Percentiles rank a stretch among this genome's conserved stretches.
These are phyloP conservation scores for Penicillium canescens DNA, from an alignment of 495 filamentous ascomycete species.

Conservation along the genomic window DNA sequence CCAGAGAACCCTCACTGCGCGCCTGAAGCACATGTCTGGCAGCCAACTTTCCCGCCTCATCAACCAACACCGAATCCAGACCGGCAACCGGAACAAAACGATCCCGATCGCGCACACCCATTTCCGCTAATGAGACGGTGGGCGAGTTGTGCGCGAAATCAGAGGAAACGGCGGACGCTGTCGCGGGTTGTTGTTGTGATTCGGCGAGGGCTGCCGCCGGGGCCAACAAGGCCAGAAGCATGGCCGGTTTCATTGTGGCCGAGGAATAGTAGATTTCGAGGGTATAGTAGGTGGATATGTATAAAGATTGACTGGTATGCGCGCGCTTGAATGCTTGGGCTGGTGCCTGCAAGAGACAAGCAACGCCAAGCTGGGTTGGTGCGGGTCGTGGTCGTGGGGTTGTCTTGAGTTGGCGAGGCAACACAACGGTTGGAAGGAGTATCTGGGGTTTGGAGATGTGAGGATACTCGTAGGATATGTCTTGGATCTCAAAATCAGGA, in stretches of 20 bases:
- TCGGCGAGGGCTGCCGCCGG: constrained; percentile 35
- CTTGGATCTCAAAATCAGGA: not conserved
- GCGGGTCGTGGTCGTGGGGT: constrained; percentile 16
- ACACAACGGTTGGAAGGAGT: constrained; percentile 8
- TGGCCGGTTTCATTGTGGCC: constrained; percentile 34
- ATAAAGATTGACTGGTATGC: not conserved
- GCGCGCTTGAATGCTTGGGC: not conserved
- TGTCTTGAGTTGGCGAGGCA: constrained; percentile 29
- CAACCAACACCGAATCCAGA: not conserved
- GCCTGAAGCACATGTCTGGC: constrained; percentile 28
- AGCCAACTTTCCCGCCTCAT: constrained; percentile 6
- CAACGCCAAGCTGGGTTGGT: constrained; percentile 30
- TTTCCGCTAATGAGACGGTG: constrained; percentile 30
- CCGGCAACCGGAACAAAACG: constrained; percentile 8
- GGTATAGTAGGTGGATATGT: not conserved
- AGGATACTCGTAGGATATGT: not conserved
- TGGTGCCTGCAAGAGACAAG: constrained; percentile 20
- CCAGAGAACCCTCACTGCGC: constrained; percentile 46
- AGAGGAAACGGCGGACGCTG: constrained; percentile 19
- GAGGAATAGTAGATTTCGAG: not conserved
- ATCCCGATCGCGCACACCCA: constrained; percentile 10
- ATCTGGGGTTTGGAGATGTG: not conserved
- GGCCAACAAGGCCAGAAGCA: constrained; percentile 31
- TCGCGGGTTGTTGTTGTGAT: constrained; percentile 19
- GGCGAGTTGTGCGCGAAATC: constrained; percentile 28